Evolutionary conservation across 2,329 filamentous ascomycete species (phyloP).

Genomic region (Verticillium nonalfalfae): DNA sequence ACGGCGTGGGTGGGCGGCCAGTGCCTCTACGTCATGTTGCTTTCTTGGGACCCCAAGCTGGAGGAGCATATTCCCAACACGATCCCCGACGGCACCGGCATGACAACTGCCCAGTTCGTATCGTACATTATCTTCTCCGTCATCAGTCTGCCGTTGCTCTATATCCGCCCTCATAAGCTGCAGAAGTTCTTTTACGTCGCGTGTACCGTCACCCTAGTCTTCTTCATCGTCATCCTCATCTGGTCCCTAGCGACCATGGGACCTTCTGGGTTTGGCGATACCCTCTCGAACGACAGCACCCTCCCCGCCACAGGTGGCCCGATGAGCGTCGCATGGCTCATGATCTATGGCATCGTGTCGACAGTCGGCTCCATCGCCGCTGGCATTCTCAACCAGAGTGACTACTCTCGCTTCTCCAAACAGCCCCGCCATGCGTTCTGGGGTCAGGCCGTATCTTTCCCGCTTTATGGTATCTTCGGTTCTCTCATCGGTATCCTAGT

Average conservation of each 20-base stretch:
- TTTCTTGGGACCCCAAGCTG: conserved; percentile 35
- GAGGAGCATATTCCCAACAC: conserved; percentile 34
- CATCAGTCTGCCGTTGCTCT: conserved; percentile 34
- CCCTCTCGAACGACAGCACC: conserved; percentile 15
- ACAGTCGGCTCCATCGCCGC: conserved; percentile 29
- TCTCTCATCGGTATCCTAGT: conserved; percentile 32
- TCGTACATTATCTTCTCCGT: conserved; percentile 37
- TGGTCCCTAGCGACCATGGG: conserved; percentile 39
- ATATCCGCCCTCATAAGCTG: conserved; percentile 35
- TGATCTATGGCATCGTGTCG: conserved; percentile 27
- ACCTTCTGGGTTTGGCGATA: conserved; percentile 27
- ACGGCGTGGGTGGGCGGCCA: conserved; percentile 40
- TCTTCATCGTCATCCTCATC: conserved; percentile 33
- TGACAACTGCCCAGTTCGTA: conserved; percentile 36
- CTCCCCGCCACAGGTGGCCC: conserved; percentile 20
- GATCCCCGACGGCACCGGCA: conserved; percentile 31
- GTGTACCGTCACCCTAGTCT: conserved; percentile 29
- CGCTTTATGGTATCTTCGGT: conserved; percentile 26
- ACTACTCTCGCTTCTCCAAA: conserved; percentile 27
- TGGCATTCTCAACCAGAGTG: conserved; percentile 30
- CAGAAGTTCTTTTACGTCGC: conserved; percentile 34
- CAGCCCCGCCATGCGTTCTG: conserved; percentile 23
- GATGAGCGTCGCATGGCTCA: conserved; percentile 25
- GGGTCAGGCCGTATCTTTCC: conserved; percentile 27
- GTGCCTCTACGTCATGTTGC: conserved; percentile 37